Conservation (phyloP, 1,284 basidiomycete genomes). For the Sphaerobolus stellatus region DNA sequence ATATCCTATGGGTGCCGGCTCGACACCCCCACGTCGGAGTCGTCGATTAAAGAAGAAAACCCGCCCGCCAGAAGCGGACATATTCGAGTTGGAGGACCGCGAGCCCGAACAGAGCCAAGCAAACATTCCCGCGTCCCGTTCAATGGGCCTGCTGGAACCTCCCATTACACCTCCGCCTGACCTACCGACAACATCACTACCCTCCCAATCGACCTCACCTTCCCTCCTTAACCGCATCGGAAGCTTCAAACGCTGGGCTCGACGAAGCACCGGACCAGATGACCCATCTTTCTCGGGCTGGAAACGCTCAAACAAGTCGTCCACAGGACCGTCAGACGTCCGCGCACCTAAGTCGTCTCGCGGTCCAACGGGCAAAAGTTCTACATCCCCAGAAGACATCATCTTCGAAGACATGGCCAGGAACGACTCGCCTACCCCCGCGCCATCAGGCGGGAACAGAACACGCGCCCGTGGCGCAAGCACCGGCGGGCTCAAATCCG, state of each 20-base stretch:
- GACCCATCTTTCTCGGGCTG: slow-evolving; percentile 6
- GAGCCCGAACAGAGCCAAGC: background rate
- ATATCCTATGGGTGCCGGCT: slow-evolving; percentile 23
- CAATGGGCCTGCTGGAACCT: background rate
- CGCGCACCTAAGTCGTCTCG: background rate
- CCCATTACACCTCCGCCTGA: slow-evolving; percentile 14
- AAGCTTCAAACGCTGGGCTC: slow-evolving; percentile 54
- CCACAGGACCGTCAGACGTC: slow-evolving; percentile 6
- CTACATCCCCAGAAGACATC: background rate
- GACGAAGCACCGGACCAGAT: slow-evolving; percentile 11
- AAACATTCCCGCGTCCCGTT: background rate
- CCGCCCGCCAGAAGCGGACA: slow-evolving; percentile 54
- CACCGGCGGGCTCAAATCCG: slow-evolving; percentile 9
- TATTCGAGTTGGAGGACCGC: slow-evolving; percentile 49
- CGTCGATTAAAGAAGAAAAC: slow-evolving; percentile 73
- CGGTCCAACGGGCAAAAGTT: background rate
- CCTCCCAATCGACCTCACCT: slow-evolving; percentile 2
- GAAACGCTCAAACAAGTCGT: slow-evolving; percentile 6
- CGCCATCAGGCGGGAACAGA: background rate
- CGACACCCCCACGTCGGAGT: slow-evolving; percentile 38
- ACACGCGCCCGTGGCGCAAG: slow-evolving; percentile 6
- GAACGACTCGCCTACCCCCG: background rate
- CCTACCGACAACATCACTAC: background rate
- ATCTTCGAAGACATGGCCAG: too few species aligned
- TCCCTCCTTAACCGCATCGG: slow-evolving; percentile 51